Base-by-base conservation (phyloP, 345 rosid genomes). In the Ceriops decandra region DNA sequence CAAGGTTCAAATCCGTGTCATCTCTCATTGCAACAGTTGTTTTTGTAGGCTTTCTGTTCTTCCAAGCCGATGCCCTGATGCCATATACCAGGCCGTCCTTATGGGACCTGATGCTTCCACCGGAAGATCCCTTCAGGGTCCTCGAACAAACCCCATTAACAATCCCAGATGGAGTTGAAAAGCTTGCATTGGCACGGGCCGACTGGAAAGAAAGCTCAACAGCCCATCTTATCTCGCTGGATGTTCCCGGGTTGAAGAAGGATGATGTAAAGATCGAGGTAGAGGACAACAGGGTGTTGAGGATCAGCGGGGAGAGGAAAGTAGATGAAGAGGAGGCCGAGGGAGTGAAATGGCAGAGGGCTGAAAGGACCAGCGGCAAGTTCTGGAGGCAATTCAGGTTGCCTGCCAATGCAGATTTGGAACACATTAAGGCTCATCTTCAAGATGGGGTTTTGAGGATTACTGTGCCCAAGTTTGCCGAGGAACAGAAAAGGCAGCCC, bases 291-390 rank as follows among this genome's bases (percentile, higher is more conserved):
- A 77, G 77, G 60, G 77, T 82, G 22, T 2, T 79, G 77, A 74
- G 79, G 54, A 63, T 82, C 1, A 79, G 77, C 4, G 83, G 85
- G 33, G 74, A 79, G 60, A 72, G 85, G 57, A 79, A 72, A 20
- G 57, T 3, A 0, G 79, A 74, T 0, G 79, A 71, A n/a, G 77
- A 68, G 20, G 72, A 68, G 13, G 42, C 49, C 11, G 66, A 72
- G 7, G 77, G 81, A n/a, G 81, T 76, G 9, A 82, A 69, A 28
- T 82, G 85, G 83, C 83, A 82, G 20, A 63, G 80, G 13, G 81
- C 73, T n/a, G 81, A 79, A 74, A 77, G 85, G 56, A 49, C 72
- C 0, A 6, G 6, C 28, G 81, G 83, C 7, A 79, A 76, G 63
- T 82, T 82, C 21, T 74, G 74, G 81, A 79, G 82, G 73, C 81